Evolutionary conservation across 1,284 basidiomycete species (phyloP), one percentile per base, ranked within the genome.

Genomic region (Rhizoctonia solani): DNA sequence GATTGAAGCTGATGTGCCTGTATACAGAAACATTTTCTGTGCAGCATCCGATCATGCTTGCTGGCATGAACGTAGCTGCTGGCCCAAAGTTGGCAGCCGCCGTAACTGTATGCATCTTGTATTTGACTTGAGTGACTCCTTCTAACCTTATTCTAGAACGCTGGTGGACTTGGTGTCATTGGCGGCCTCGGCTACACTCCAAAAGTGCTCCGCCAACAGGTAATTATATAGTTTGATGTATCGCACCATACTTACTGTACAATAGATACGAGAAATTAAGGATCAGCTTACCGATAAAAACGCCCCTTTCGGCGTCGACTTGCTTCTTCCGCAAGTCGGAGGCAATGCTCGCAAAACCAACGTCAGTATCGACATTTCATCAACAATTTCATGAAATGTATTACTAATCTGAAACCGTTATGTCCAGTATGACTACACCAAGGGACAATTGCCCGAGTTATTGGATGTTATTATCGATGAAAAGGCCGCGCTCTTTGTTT

Each of bases 391-490:
- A 23, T 2, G 1, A 14, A 27, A 25, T n/a, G n/a, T n/a, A n/a
- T n/a, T n/a, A n/a, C n/a, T n/a, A n/a, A n/a, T n/a, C n/a, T 34
- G 27, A 27, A 54, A 55, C 53, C 29, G 54, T 16, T 32, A 65
- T 56, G 49, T 59, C 30, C 70, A 89, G 87, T 86, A 85, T 70
- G 90, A 92, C 74, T 92, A 91, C 77, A 92, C 89, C 37, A 88
- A 88, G 71, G 92, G 93, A 13, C 81, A 89, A 72, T 82, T 93
- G 9, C 79, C 84, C n/a, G 88, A 90, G 29, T 83, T 95, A 41
- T 83, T 95, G 65, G 84, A 92, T 69, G 88, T 95, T 59, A 93
- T 95, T 74, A 92, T 95, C 74, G 89, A 94, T 68, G 90, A 93
- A 77, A 90, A 89, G 74, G 79, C 90, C 0, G 78, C 83, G 23